Evolutionary conservation across 495 filamentous ascomycete species (phyloP).

Genomic region (Annulohypoxylon moriforme): DNA sequence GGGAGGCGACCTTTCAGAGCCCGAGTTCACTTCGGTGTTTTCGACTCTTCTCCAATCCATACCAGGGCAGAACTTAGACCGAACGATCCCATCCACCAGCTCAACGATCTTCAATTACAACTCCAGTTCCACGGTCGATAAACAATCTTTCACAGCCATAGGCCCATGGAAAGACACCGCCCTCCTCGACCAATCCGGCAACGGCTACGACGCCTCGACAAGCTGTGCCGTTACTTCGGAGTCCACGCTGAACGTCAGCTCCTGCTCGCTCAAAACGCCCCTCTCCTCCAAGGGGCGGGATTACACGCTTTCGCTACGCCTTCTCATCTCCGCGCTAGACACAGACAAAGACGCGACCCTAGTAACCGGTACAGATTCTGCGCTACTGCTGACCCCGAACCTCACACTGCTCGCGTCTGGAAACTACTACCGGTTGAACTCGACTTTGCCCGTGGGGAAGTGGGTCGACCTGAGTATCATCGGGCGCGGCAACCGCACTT

Average conservation of each 20-base stretch:
- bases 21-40: slow-evolving; percentile 55
- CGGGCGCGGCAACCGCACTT: slow-evolving; percentile 56
- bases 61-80: slow-evolving; percentile 63
- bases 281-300: slow-evolving; percentile 61
- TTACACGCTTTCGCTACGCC: slow-evolving; percentile 60
- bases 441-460: slow-evolving; percentile 52
- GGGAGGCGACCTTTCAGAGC: slow-evolving; percentile 58
- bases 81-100: slow-evolving; percentile 51
- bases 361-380: slow-evolving; percentile 59
- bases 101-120: slow-evolving; percentile 58
- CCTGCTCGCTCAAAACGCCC: slow-evolving; percentile 56
- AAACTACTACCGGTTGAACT: slow-evolving; percentile 58
- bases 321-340: slow-evolving; percentile 46
- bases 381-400: slow-evolving; percentile 56
- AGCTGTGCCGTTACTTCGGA: slow-evolving; percentile 47
- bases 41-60: slow-evolving; percentile 50
- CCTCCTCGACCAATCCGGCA: slow-evolving; percentile 57
- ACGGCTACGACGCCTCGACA: slow-evolving; percentile 56
- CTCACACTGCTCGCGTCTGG: slow-evolving; percentile 60
- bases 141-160: neutral
- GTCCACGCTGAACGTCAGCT: slow-evolving; percentile 43
- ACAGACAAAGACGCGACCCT: slow-evolving; percentile 45
- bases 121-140: slow-evolving; percentile 24
- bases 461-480: slow-evolving; percentile 58
- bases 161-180: neutral